A percentile compares a stretch with the other conserved stretches of the same genome.
phyloP scores from a whole-genome alignment of 345 rosid genomes.

The Eucalyptus curtisii region DNA sequence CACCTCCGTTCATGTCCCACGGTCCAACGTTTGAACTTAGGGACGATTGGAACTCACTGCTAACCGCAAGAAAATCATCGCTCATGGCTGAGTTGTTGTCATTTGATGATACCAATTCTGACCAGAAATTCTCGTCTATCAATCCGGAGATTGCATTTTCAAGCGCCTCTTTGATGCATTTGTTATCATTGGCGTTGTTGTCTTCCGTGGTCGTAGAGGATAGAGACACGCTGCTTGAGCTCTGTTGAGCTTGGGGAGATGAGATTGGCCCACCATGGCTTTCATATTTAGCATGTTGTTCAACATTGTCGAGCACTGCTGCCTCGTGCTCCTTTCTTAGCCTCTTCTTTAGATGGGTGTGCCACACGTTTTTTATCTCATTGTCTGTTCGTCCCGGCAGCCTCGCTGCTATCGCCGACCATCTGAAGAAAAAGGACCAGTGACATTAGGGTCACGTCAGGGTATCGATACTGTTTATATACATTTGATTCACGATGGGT shows the following conservation, averaged over 20 bases:
- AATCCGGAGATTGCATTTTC: background rate
- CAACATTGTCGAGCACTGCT: background rate
- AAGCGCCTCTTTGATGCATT: background rate
- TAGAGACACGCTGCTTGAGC: background rate
- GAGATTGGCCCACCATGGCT: background rate
- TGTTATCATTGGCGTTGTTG: background rate
- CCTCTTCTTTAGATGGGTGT: background rate
- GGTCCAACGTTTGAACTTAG: background rate
- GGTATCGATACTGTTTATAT: background rate
- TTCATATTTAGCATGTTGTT: background rate
- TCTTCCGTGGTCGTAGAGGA: background rate
- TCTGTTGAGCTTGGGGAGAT: background rate
- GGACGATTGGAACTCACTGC: background rate
- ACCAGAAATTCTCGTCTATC: background rate
- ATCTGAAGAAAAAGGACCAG: background rate
- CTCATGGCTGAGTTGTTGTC: background rate
- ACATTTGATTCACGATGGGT: background rate
- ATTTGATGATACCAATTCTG: background rate
- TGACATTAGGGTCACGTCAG: background rate
- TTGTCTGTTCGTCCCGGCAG: background rate
- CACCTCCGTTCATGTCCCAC: background rate
- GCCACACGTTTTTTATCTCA: background rate
- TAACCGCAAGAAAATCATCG: background rate
- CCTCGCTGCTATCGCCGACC: background rate
- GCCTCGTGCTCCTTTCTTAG: background rate